Evolutionary conservation across 129 eudicot species (phyloP).

Genomic region (Pseudognaphalium luteoalbum): DNA sequence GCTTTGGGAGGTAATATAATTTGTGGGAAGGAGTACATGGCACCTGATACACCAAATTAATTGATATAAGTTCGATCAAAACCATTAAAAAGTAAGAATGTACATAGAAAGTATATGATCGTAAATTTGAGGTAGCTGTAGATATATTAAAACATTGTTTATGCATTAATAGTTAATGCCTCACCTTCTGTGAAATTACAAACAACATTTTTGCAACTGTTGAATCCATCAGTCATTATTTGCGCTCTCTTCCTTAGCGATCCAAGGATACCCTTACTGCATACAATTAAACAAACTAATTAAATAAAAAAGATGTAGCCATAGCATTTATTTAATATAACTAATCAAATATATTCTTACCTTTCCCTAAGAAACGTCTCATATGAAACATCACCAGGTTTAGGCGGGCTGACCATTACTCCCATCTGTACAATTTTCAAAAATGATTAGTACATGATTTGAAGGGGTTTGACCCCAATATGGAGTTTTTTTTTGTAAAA

Average conservation of each 20-base stretch:
- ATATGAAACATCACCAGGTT: constrained; percentile 93
- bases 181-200: constrained; percentile 97
- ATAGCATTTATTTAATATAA: neutral
- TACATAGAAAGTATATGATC: neutral
- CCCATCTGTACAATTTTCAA: constrained; percentile 58
- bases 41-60: constrained; percentile 50
- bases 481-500: neutral
- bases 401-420: constrained; percentile 89
- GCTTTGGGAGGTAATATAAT: constrained; percentile 83
- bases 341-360: constrained; percentile 23
- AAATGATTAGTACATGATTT: neutral
- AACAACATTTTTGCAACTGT: constrained; percentile 93
- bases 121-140: neutral
- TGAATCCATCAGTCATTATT: constrained; percentile 94
- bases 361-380: constrained; percentile 71
- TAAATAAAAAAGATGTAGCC: neutral
- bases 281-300: constrained; percentile 20
- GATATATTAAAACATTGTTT: neutral
- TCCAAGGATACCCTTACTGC: constrained; percentile 93
- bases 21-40: constrained; percentile 99
- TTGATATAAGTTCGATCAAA: neutral
- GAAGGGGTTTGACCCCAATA: neutral
- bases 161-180: neutral
- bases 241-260: constrained; percentile 93
- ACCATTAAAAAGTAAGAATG: neutral